Evolutionary conservation across 805 yeast species (phyloP).

Genomic region (Ogataea methylovora): DNA sequence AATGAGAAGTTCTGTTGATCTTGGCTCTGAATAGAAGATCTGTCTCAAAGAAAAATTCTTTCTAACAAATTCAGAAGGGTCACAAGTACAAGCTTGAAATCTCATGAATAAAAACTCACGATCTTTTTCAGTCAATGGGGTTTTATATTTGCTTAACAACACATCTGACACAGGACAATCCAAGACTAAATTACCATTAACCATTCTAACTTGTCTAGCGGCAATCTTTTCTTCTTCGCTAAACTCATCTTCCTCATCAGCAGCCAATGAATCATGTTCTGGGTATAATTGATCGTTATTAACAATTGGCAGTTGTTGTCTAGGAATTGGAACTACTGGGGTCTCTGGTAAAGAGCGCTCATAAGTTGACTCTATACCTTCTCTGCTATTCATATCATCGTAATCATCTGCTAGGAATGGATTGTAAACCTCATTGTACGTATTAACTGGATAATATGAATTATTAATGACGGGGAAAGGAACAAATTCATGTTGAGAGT

Average conservation of each 20-base stretch:
- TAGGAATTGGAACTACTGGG: background rate
- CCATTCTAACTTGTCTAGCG: constrained; percentile 40
- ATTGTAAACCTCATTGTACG: constrained; percentile 19
- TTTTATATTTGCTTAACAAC: constrained; percentile 44
- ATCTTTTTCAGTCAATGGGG: constrained; percentile 33
- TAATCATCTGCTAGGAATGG: constrained; percentile 18
- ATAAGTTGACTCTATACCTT: constrained; percentile 4
- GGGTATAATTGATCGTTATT: background rate
- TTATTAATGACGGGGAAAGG: constrained; percentile 27
- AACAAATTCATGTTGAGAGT: constrained; percentile 18
- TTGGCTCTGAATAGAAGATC: constrained; percentile 64
- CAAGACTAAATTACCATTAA: constrained; percentile 72
- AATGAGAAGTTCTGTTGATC: constrained; percentile 79
- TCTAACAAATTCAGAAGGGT: constrained; percentile 61
- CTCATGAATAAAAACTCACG: constrained; percentile 80
- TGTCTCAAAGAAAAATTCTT: constrained; percentile 79
- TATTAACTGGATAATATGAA: constrained; percentile 26
- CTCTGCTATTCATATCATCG: constrained; percentile 13
- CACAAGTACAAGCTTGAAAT: constrained; percentile 91
- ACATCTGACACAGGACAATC: constrained; percentile 85
- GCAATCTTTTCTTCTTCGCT: constrained; percentile 9
- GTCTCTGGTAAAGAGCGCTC: background rate
- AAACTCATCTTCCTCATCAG: constrained; percentile 3
- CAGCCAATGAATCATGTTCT: constrained; percentile 1
- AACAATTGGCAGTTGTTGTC: background rate